Conservation (phyloP, 2,329 filamentous ascomycete genomes). For the Alternaria conjuncta region DNA sequence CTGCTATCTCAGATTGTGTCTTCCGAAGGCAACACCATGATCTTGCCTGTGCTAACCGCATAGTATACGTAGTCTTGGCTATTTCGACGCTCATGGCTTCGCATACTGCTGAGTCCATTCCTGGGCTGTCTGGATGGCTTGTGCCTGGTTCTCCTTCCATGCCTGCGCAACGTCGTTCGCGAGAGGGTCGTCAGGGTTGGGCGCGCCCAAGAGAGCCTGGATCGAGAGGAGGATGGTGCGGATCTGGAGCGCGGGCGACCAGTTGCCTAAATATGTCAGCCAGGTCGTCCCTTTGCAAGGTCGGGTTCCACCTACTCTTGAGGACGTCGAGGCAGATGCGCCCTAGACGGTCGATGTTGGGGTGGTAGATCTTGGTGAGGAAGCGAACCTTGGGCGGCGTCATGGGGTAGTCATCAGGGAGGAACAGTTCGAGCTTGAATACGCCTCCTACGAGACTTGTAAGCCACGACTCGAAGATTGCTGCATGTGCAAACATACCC, state of each 20-base stretch:
- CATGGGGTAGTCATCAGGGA: slow-evolving; percentile 99
- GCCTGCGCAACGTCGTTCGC: slow-evolving; percentile 96
- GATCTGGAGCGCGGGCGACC: slow-evolving; percentile 97
- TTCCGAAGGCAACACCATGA: background rate
- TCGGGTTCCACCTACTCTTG: slow-evolving; percentile 71
- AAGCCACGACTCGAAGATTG: slow-evolving; percentile 2
- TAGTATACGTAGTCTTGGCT: background rate
- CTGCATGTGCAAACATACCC: slow-evolving; percentile 62
- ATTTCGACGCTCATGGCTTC: slow-evolving; percentile 30
- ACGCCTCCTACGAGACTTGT: slow-evolving; percentile 66
- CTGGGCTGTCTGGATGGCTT: slow-evolving; percentile 87
- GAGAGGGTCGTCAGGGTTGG: slow-evolving; percentile 97
- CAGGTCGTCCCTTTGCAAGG: background rate
- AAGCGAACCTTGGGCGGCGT: slow-evolving; percentile 98
- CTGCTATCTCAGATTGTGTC: background rate
- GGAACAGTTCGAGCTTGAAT: slow-evolving; percentile 96
- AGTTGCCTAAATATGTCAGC: slow-evolving; percentile 73
- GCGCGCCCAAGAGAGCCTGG: slow-evolving; percentile 92
- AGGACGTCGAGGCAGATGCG: slow-evolving; percentile 96
- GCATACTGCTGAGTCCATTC: slow-evolving; percentile 92
- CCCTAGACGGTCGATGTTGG: slow-evolving; percentile 96
- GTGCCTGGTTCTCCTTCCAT: slow-evolving; percentile 96
- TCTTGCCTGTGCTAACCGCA: background rate
- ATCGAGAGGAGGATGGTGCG: slow-evolving; percentile 98
- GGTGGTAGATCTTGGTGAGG: slow-evolving; percentile 98